phyloP scores from a whole-genome alignment of 805 yeast species.

The Wickerhamiella siamensis region DNA sequence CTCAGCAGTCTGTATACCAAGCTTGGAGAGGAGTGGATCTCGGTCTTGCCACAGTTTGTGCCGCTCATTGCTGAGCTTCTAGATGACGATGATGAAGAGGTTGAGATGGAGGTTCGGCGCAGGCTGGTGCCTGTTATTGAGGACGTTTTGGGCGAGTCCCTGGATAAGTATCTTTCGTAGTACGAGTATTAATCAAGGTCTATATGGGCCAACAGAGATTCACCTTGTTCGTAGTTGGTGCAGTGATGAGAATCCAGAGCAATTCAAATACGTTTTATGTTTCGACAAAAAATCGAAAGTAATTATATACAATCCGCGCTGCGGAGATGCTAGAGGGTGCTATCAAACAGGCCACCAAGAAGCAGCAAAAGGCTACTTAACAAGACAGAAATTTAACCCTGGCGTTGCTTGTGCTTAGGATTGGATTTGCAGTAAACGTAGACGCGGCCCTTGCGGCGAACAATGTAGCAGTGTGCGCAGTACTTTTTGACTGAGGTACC shows the following conservation, averaged over 20 bases:
- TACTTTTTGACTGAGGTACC: constrained; percentile 86
- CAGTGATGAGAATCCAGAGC: too few species aligned
- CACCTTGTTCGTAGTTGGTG: too few species aligned
- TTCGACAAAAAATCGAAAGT: constrained; percentile 5
- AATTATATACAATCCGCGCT: background rate
- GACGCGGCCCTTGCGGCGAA: constrained; percentile 88
- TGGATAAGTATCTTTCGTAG: constrained; percentile 35
- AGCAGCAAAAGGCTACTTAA: background rate
- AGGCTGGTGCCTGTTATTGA: constrained; percentile 87
- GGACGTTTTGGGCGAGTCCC: constrained; percentile 84
- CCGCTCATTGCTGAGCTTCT: constrained; percentile 90
- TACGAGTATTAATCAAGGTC: background rate
- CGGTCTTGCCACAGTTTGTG: constrained; percentile 80
- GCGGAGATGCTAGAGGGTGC: background rate
- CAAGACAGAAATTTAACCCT: constrained; percentile 25
- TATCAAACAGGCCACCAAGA: background rate
- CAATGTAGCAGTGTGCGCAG: constrained; percentile 82
- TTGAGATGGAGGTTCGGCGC: constrained; percentile 78
- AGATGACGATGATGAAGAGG: constrained; percentile 91
- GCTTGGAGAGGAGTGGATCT: constrained; percentile 90
- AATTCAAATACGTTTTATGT: too few species aligned
- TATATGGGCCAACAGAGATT: background rate
- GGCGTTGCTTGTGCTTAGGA: constrained; percentile 90
- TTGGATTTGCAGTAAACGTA: constrained; percentile 87
- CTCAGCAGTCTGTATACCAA: constrained; percentile 73